Conservation (phyloP, 345 rosid genomes). For the Stellera chamaejasme region DNA sequence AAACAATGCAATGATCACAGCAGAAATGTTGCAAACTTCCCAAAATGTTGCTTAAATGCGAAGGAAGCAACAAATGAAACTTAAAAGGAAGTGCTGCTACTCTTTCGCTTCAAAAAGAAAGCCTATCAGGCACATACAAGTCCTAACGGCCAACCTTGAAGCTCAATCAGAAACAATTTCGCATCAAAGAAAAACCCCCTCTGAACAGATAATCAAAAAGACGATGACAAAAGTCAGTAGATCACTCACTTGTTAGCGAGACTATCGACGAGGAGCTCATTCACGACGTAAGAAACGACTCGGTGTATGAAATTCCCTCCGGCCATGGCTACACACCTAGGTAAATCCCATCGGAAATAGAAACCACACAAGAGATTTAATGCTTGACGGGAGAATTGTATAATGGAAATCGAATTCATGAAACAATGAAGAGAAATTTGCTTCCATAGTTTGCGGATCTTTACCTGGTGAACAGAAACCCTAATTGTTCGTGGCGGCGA, state of each 20-base stretch:
- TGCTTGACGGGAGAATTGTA: too few relatives aligned
- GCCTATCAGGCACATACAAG: not conserved
- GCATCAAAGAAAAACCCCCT: not conserved
- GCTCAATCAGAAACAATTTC: not conserved
- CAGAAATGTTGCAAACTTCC: not conserved
- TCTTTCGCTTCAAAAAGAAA: too few relatives aligned
- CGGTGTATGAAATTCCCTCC: constrained; percentile 83
- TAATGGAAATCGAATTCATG: too few relatives aligned
- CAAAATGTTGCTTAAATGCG: not conserved
- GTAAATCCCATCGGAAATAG: too few relatives aligned
- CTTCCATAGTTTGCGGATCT: too few relatives aligned
- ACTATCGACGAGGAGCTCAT: constrained; percentile 74
- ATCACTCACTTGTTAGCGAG: constrained; percentile 75
- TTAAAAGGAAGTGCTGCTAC: too few relatives aligned
- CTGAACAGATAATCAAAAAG: not conserved
- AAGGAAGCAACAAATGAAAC: not conserved
- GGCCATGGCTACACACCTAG: constrained; percentile 37
- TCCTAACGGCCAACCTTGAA: not conserved
- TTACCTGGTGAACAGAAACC: too few relatives aligned
- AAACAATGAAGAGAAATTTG: too few relatives aligned
- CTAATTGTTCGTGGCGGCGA: too few relatives aligned
- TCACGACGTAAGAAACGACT: constrained; percentile 64
- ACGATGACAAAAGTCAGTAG: not conserved
- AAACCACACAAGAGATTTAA: too few relatives aligned
- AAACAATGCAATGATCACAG: not conserved